Evolutionary conservation across 176 grass and related monocot species (phyloP), one percentile per base, ranked within the genome.

Genomic region (Aechmea fasciata): DNA sequence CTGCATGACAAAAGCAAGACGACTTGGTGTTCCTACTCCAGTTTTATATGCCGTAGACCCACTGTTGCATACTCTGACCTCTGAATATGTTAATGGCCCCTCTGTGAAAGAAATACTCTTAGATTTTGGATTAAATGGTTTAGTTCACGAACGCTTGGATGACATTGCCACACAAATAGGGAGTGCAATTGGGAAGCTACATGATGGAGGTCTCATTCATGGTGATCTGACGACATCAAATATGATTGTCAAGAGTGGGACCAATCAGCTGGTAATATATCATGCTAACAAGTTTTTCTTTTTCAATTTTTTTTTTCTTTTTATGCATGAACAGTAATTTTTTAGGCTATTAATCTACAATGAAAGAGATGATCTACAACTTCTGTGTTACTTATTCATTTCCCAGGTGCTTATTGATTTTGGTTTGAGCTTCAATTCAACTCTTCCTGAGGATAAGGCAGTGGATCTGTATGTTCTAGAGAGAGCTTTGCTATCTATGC

Each of bases 181-280:
- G 47, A 92, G 73, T 81, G 93, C 86, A 52, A 76, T 96, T 5
- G 89, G 83, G 11, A 97, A 92, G 72, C 82, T 92, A 61, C 93
- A 97, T 72, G 93, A 92, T 68, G 89, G 89, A 72, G 89, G 89
- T 25, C 93, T 97, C 76, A 66, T 92, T 77, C 93, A 92, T 72
- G 93, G 89, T 59, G 88, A 97, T 81, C 74, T 97, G 54, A 96
- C 93, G 11, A 96, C 93, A 15, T 96, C 93, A 63, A 96, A 96
- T 82, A 96, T 96, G 93, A 83, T 96, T 76, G 69, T 92, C 51
- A 92, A 87, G 83, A 80, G 71, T 49, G 73, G 33, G 62, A 75
- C 63, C 68, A 82, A 92, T 81, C 82, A 87, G 47, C 63, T 92
- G 73, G 93, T 97, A 25, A 83, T 51, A 53, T 52, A 49, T 24